These are phyloP conservation scores for Saccharomyces pastorianus DNA, from an alignment of 1,139 yeast genomes.

Conservation along the genomic window DNA sequence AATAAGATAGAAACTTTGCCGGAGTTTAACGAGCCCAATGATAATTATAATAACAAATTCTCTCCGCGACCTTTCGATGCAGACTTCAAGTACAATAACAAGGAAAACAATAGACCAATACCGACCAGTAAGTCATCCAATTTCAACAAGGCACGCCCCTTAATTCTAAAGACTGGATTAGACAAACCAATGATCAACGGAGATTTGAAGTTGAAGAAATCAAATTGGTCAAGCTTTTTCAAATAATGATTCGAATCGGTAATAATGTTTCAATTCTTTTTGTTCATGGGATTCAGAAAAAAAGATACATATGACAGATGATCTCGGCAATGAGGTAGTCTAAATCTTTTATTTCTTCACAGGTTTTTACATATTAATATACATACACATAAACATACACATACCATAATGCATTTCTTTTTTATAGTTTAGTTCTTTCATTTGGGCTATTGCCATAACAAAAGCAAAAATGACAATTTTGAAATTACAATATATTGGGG, in stretches of 20 bases:
- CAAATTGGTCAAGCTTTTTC: constrained; percentile 10
- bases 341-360: neutral
- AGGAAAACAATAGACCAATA: constrained; percentile 7
- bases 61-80: neutral
- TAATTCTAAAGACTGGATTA: constrained; percentile 14
- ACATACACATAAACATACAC: neutral
- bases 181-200: constrained; percentile 5
- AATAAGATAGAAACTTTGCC: constrained; percentile 5
- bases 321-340: neutral
- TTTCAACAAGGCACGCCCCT: constrained; percentile 9
- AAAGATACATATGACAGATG: neutral
- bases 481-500: neutral
- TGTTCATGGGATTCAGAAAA: too few species aligned
- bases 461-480: too few species aligned
- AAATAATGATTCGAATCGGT: neutral
- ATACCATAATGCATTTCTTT: neutral
- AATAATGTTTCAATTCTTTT: neutral
- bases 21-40: constrained; percentile 2
- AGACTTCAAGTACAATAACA: constrained; percentile 5
- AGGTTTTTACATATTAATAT: neutral
- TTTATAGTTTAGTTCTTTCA: neutral
- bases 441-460: neutral
- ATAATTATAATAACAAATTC: constrained; percentile 5
- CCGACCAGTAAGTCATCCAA: neutral
- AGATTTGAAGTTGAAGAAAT: constrained; percentile 5